A percentile compares a stretch with the other conserved stretches of the same genome.
These are phyloP conservation scores for Borealophlyctis nickersoniae DNA, from an alignment of 192 early-diverging fungal genomes.

Conservation along the genomic window DNA sequence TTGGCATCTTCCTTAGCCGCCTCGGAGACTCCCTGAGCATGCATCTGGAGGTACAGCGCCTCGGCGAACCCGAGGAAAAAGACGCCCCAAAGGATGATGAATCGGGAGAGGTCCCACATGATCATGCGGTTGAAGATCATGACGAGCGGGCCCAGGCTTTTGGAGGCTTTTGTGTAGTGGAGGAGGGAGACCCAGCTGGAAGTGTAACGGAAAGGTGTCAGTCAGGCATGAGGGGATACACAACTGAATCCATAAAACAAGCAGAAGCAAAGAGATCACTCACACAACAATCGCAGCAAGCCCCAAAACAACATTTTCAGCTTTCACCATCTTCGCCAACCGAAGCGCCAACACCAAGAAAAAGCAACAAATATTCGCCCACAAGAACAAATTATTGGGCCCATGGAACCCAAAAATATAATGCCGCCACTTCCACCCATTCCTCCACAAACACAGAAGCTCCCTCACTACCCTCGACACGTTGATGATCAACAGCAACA, in stretches of 20 bases:
- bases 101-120: neutral
- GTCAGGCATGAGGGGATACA: too few relatives aligned
- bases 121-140: neutral
- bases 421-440: neutral
- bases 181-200: neutral
- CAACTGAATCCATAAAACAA: too few relatives aligned
- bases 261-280: too few relatives aligned
- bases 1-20: too few relatives aligned
- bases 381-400: neutral
- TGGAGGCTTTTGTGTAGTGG: neutral
- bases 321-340: neutral
- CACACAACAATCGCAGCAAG: neutral
- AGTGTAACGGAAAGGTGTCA: too few relatives aligned
- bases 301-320: neutral
- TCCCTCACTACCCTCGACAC: neutral
- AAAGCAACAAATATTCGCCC: neutral
- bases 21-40: neutral
- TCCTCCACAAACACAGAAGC: neutral
- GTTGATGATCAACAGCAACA: neutral
- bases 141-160: neutral
- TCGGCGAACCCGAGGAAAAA: neutral
- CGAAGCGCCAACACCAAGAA: neutral
- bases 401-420: neutral
- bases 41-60: neutral
- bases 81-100: neutral